Evolutionary conservation across 495 filamentous ascomycete species (phyloP), one percentile per base, ranked within the genome.

Genomic region (Aspergillus sparsus): DNA sequence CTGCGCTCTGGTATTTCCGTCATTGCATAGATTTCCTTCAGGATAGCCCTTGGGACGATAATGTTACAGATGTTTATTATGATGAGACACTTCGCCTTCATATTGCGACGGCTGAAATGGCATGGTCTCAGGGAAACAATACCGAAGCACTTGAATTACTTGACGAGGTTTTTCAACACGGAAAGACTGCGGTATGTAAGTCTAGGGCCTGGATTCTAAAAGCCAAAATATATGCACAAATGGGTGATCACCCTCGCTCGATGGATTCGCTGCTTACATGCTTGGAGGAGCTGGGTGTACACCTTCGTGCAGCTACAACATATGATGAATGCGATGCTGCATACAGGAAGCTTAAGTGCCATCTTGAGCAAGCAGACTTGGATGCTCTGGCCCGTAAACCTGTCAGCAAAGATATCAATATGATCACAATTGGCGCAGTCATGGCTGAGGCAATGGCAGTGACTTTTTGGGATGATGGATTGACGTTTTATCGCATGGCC

Each of bases 11-110:
- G 73, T 95, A 92, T 68, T 93, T 87, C 72, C 81, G 83, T 35
- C 82, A 84, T 63, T 90, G 89, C 59, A 82, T 95, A 50, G 79
- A 78, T n/a, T 79, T 97, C 32, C 82, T 97, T 27, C 91, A 94
- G 68, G 75, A 85, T 15, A 73, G 90, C 55, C 87, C 89, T 2
- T 97, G 92, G 92, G 80, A 84, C 57, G 88, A 89, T 31, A 77
- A 76, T 9, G 66, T 71, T 27, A 76, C 81, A n/a, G 92, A 96
- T 68, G 86, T 89, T 1, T 86, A 85, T 55, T 95, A 95, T 63
- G 84, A 91, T n/a, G 91, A 96, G 71, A 94, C 90, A 0, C 75
- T 93, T 47, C 82, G 85, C 53, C 73, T 95, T 12, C 85, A 88
- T 66, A 84, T 87, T 9, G 82, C 87, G 60, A 83, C 90, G 4